Conservation (phyloP, 225 moss, liverwort and hornwort genomes). For the Anthoceros angustus region DNA sequence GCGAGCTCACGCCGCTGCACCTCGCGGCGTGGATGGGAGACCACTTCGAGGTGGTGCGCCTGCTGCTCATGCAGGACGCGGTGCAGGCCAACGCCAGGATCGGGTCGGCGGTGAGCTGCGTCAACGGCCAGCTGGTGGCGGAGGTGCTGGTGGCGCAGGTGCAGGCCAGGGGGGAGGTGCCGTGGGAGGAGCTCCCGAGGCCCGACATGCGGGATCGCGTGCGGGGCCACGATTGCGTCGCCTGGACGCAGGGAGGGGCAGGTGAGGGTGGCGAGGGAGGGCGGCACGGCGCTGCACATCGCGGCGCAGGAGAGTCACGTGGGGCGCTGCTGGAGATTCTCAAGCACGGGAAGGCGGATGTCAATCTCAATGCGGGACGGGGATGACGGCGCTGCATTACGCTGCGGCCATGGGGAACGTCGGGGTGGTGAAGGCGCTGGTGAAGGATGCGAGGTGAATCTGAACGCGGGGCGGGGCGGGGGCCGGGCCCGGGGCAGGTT, state of each 20-base stretch:
- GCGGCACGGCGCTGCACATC: background rate
- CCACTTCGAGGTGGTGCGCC: background rate
- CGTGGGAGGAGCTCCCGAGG: background rate
- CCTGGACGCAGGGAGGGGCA: background rate
- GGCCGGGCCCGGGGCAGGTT: background rate
- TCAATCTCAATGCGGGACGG: background rate
- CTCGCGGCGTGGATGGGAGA: constrained; percentile 5
- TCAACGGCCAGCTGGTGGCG: background rate
- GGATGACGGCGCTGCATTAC: background rate
- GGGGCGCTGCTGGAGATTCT: background rate
- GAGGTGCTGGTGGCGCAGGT: background rate
- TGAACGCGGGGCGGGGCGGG: no score
- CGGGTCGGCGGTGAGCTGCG: background rate
- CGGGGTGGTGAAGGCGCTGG: background rate
- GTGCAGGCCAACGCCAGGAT: background rate
- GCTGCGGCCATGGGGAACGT: background rate
- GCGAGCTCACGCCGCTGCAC: constrained; percentile 8
- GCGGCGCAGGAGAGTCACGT: background rate
- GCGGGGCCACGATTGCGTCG: background rate
- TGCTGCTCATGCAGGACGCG: background rate
- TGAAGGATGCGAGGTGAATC: background rate
- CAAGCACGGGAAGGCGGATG: background rate
- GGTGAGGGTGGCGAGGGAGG: background rate
- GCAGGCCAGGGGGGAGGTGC: background rate
- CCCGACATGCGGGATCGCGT: background rate